These are phyloP conservation scores for Diaporthe ilicicola DNA, from an alignment of 2,329 filamentous ascomycete species.

Conservation along the genomic window DNA sequence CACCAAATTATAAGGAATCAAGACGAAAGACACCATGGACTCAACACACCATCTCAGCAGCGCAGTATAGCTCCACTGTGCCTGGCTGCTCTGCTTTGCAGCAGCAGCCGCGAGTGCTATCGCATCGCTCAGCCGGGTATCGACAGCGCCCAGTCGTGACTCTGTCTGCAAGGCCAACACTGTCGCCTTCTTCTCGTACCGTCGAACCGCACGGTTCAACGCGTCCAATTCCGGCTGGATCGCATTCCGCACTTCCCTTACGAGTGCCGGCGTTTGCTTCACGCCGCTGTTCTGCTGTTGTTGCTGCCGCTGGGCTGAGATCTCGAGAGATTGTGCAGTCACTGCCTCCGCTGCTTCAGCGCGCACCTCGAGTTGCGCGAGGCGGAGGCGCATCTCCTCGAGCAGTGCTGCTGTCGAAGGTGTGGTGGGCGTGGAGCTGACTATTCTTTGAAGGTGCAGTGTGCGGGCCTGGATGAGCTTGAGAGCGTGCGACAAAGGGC, in stretches of 20 bases:
- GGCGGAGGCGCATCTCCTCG: constrained; percentile 67
- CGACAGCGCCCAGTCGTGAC: constrained; percentile 74
- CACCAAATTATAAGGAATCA: constrained; percentile 53
- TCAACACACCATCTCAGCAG: constrained; percentile 50
- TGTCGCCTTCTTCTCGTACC: constrained; percentile 89
- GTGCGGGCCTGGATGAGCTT: constrained; percentile 83
- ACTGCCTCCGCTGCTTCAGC: constrained; percentile 48
- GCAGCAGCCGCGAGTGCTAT: constrained; percentile 83
- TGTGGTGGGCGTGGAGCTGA: constrained; percentile 61
- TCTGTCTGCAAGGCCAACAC: constrained; percentile 81
- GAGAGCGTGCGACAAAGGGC: constrained; percentile 82
- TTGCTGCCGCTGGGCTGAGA: constrained; percentile 33
- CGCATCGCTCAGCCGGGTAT: constrained; percentile 77
- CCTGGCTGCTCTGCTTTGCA: constrained; percentile 56
- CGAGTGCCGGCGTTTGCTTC: constrained; percentile 54
- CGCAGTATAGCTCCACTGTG: constrained; percentile 41
- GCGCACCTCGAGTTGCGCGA: constrained; percentile 75
- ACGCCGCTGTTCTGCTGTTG: constrained; percentile 42
- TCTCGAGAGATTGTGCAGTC: constrained; percentile 34
- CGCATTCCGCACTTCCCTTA: constrained; percentile 68
- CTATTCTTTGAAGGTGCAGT: constrained; percentile 80
- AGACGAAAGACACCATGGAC: constrained; percentile 43
- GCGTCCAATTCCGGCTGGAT: constrained; percentile 87
- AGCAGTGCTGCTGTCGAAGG: constrained; percentile 51
- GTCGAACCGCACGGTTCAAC: constrained; percentile 84